Base-by-base conservation (phyloP, 208 protist genomes). In the Crithidia brevicula region DNA sequence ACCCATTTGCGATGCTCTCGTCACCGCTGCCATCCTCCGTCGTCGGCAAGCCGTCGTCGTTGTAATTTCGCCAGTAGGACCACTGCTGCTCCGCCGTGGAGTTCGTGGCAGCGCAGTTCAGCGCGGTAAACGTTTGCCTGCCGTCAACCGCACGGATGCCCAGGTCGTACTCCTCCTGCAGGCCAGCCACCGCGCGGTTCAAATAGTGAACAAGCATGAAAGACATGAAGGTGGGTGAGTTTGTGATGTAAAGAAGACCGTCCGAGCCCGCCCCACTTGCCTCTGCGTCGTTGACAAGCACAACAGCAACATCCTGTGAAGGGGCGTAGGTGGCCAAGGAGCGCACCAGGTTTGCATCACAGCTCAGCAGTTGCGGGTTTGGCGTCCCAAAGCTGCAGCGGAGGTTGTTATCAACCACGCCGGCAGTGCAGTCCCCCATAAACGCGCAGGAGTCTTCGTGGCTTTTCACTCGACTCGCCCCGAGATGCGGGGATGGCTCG, bases 141-240 rank as follows among this genome's bases (percentile, higher is more conserved):
- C 22, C 56, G 23, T 57, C 2, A 0, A 50, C 23, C 47, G 81
- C 74, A 10, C 52, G 33, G n/a, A 92, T 57, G 36, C 82, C 79
- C 33, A 74, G 65, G 51, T 36, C 78, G 66, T 86, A 93, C 77
- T 93, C 87, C 50, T 85, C 74, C 27, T 65, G 61, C 7, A 93
- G 53, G 28, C 51, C 58, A 1, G 83, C 83, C 33, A 83, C 31
- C 34, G 87, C 87, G 43, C 79, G 81, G 42, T 83, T 88, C 18
- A 93, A 66, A 56, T 89, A 81, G 77, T 89, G 87, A 8, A 93
- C 68, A 47, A 75, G 51, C 59, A 93, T 75, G 34, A 79, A 81
- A 15, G 76, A 57, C 74, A 92, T 79, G 77, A 79, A 90, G 13
- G 65, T 42, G 7, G 58, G 38, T 9, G 72, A 16, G 66, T 86